Evolutionary conservation across 2,329 filamentous ascomycete genomes (phyloP).

Genomic region (Leptosphaerulina australis): DNA sequence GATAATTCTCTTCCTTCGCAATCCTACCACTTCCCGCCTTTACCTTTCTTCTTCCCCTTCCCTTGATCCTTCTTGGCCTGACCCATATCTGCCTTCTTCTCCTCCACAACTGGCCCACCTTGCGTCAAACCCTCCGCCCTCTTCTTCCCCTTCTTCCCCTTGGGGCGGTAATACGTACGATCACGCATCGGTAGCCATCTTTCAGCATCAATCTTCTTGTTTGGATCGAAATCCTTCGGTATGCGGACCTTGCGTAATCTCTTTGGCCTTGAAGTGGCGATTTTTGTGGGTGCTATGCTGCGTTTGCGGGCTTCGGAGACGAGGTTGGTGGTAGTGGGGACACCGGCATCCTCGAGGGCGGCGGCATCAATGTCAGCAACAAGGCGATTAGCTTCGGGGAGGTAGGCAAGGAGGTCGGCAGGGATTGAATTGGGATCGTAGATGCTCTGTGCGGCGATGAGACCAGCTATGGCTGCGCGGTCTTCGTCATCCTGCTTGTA

Average conservation of each 20-base stretch:
- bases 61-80: constrained; percentile 42
- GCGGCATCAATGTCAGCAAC: constrained; percentile 65
- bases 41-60: constrained; percentile 46
- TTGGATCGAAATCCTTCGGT: constrained; percentile 76
- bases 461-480: constrained; percentile 74
- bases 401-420: constrained; percentile 58
- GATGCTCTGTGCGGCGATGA: constrained; percentile 81
- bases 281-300: constrained; percentile 45
- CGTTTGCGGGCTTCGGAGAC: constrained; percentile 48
- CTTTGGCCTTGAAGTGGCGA: constrained; percentile 60
- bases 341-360: constrained; percentile 69
- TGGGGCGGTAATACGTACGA: constrained; percentile 84
- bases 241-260: constrained; percentile 65
- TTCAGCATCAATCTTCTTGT: constrained; percentile 84
- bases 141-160: constrained; percentile 91
- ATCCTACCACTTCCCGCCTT: constrained; percentile 45
- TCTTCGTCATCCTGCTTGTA: constrained; percentile 70
- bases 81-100: constrained; percentile 41
- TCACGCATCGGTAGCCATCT: constrained; percentile 92
- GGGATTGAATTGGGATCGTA: constrained; percentile 63
- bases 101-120: constrained; percentile 77
- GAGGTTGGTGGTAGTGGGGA: constrained; percentile 57
- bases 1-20: no score
- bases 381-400: constrained; percentile 68
- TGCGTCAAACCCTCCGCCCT: constrained; percentile 74